phyloP scores from a whole-genome alignment of 148 eudicot species.

The Diospyros lotus region DNA sequence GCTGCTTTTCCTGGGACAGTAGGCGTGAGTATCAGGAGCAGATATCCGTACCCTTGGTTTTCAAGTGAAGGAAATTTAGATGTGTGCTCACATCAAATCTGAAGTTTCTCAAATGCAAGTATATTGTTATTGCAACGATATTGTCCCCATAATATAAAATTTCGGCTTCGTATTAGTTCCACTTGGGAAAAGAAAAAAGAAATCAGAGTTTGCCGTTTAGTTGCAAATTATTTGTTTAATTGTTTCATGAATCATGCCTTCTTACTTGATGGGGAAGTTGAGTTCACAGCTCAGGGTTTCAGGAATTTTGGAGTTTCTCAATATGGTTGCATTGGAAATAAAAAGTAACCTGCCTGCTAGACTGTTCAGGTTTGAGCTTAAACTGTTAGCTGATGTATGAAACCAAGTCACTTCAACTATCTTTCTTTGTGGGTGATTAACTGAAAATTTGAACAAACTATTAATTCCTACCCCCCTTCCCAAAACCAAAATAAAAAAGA shows the following conservation, averaged over 20 bases:
- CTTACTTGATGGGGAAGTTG: neutral
- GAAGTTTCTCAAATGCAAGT: conserved; percentile 1
- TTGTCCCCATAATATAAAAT: neutral
- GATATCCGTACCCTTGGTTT: neutral
- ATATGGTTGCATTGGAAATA: neutral
- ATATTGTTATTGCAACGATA: neutral
- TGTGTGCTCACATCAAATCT: neutral
- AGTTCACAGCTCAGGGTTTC: neutral
- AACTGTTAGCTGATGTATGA: neutral
- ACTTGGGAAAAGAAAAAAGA: neutral
- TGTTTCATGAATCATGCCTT: neutral
- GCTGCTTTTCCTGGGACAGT: neutral
- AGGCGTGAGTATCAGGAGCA: neutral
- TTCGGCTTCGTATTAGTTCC: neutral
- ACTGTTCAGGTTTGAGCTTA: neutral
- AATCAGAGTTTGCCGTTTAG: neutral
- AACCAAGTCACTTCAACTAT: neutral
- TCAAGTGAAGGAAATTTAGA: neutral
- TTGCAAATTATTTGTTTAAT: no score
- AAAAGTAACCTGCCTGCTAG: neutral
- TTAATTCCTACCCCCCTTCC: neutral
- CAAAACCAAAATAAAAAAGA: no score
- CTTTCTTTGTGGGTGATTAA: neutral
- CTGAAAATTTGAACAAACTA: neutral
- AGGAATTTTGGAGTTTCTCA: neutral